A percentile compares a stretch with the other conserved stretches of the same genome.
phyloP scores from a whole-genome alignment of 2,329 filamentous ascomycete genomes.

The Diaporthe vaccinii region DNA sequence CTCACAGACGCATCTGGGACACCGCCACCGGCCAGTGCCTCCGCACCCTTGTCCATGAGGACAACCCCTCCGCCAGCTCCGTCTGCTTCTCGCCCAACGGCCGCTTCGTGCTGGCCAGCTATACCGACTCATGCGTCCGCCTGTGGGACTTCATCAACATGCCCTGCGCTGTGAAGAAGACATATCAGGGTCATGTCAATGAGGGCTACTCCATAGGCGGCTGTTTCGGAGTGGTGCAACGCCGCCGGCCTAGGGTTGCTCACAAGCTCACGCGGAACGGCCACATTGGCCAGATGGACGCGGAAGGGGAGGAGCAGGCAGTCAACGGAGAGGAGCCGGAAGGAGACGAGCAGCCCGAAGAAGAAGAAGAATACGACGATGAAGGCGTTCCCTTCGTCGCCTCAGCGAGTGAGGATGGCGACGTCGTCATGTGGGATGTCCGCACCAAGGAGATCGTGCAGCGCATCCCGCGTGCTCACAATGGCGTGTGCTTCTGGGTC shows the following conservation, averaged over 20 bases:
- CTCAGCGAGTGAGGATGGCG: constrained; percentile 89
- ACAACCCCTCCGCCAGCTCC: constrained; percentile 89
- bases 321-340: constrained; percentile 41
- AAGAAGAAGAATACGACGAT: constrained; percentile 43
- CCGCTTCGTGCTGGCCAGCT: constrained; percentile 91
- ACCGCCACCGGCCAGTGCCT: constrained; percentile 95
- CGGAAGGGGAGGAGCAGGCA: constrained; percentile 42
- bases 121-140: constrained; percentile 88
- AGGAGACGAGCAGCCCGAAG: constrained; percentile 40
- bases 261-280: constrained; percentile 27
- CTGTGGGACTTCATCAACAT: constrained; percentile 97
- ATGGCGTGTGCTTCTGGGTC: constrained; percentile 76
- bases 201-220: constrained; percentile 86
- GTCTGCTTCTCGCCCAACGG: constrained; percentile 96
- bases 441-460: constrained; percentile 87
- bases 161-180: constrained; percentile 83
- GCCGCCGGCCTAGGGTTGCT: constrained; percentile 38
- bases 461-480: constrained; percentile 65
- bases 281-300: constrained; percentile 36
- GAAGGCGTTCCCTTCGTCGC: constrained; percentile 72
- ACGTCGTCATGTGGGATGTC: constrained; percentile 91
- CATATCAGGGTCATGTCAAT: constrained; percentile 94
- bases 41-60: constrained; percentile 94
- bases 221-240: constrained; percentile 76
- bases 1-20: constrained; percentile 86